Conservation (phyloP, 495 filamentous ascomycete genomes). For the Podospora didyma region DNA sequence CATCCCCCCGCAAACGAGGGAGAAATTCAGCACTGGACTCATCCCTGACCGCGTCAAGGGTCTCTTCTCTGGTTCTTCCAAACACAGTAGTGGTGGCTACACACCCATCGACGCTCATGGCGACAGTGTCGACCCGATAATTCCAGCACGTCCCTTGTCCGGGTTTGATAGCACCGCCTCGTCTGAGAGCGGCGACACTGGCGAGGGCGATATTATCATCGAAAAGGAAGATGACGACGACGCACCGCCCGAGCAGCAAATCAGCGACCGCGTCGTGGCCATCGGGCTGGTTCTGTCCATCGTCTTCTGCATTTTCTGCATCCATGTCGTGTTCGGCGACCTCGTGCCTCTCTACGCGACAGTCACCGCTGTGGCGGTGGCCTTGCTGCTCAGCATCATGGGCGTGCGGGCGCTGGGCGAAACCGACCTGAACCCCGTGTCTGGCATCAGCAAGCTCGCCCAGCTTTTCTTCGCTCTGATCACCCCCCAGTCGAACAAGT, state of each 20-base stretch:
- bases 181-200: slow-evolving; percentile 7
- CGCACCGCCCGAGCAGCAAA: slow-evolving; percentile 76
- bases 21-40: no score
- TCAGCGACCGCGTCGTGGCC: slow-evolving; percentile 66
- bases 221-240: slow-evolving; percentile 47
- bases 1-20: slow-evolving; percentile 4
- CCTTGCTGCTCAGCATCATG: slow-evolving; percentile 88
- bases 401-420: slow-evolving; percentile 92
- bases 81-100: not conserved
- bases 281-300: slow-evolving; percentile 74
- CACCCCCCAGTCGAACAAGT: slow-evolving; percentile 64
- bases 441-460: slow-evolving; percentile 92
- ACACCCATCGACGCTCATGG: slow-evolving; percentile 2
- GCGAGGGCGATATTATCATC: not conserved
- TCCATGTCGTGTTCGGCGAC: slow-evolving; percentile 72
- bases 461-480: slow-evolving; percentile 93
- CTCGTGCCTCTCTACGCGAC: slow-evolving; percentile 67
- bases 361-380: slow-evolving; percentile 78
- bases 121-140: not conserved
- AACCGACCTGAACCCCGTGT: slow-evolving; percentile 95
- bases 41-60: not conserved
- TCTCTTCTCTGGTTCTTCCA: not conserved
- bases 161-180: not conserved
- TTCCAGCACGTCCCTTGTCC: not conserved
- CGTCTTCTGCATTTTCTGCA: slow-evolving; percentile 71